Evolutionary conservation across 192 early-diverging fungal genomes (phyloP), one percentile per base, ranked within the genome.

Genomic region (Coemansia brasiliensis): DNA sequence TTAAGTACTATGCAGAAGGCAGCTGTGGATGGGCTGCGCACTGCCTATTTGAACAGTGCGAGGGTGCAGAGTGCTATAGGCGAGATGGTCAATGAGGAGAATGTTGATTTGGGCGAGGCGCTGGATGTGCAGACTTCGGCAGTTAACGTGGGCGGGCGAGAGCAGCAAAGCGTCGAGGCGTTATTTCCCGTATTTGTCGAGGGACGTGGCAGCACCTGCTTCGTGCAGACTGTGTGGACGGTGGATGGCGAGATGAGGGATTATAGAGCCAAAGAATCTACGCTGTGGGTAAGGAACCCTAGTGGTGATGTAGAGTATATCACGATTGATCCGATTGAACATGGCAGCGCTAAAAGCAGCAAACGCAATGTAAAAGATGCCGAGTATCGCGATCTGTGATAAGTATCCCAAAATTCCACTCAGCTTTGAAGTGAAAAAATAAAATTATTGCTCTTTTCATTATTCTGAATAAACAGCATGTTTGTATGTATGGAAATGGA

Each of bases 361-460:
- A 39, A 27, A 6, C 12, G 39, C 7, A 44, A 54, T 3, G 68
- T 66, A 7, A 27, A 41, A 17, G 74, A 77, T 50, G 74, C 74
- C 18, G 74, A 77, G 25, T 77, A 67, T 48, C 69, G 55, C 24
- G 67, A 77, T n/a, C 39, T 77, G 8, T 65, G 53, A 29, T 9
- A n/a, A n/a, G n/a, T 15, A 16, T 38, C 49, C 49, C 52, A 55
- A 55, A 38, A 55, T 39, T 24, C 3, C 10, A 35, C 32, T n/a
- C n/a, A n/a, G n/a, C 32, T 35, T 10, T 35, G 32, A 5, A 10
- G 32, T 35, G n/a, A n/a, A n/a, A n/a, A n/a, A n/a, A n/a, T n/a
- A n/a, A n/a, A n/a, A n/a, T n/a, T n/a, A n/a, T 12, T 12, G 37
- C 37, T 12, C 12, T 12, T 42, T 17, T 17, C 40, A 42, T 16